Evolutionary conservation across 805 yeast species (phyloP).

Genomic region (Candida schatavii): DNA sequence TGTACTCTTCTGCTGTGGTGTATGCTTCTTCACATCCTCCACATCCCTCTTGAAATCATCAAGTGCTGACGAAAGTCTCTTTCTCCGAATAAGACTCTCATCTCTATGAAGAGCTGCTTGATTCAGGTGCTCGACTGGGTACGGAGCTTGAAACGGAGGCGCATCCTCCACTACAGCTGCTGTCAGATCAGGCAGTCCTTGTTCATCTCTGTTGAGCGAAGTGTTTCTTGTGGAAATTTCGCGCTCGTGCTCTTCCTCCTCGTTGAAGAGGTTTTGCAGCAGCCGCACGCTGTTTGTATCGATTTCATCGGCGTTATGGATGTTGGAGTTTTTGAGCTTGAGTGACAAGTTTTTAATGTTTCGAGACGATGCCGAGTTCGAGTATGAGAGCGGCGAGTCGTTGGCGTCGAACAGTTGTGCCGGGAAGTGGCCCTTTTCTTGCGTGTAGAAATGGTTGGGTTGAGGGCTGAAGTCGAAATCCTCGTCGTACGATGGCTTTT

Average conservation of each 20-base stretch:
- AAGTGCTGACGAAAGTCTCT: conserved; percentile 25
- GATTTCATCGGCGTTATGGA: conserved; percentile 3
- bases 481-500: background rate
- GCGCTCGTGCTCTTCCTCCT: conserved; percentile 1
- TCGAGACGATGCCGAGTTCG: background rate
- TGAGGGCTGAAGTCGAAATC: background rate
- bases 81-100: conserved; percentile 4
- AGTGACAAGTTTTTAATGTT: conserved; percentile 24
- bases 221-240: conserved; percentile 4
- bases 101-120: background rate
- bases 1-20: conserved; percentile 10
- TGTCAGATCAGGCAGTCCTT: conserved; percentile 4
- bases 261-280: background rate
- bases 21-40: conserved; percentile 18
- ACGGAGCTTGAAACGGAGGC: background rate
- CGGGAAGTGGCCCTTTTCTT: conserved; percentile 10
- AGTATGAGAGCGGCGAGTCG: conserved; percentile 3
- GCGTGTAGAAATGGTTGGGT: conserved; percentile 3
- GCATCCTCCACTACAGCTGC: conserved; percentile 2
- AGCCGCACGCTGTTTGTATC: conserved; percentile 1
- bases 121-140: background rate
- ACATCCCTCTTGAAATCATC: conserved; percentile 28
- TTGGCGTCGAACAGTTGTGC: conserved; percentile 12
- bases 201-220: conserved; percentile 5
- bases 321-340: conserved; percentile 6